Conservation (phyloP, 2,329 filamentous ascomycete genomes). For the Xylaria sp. region DNA sequence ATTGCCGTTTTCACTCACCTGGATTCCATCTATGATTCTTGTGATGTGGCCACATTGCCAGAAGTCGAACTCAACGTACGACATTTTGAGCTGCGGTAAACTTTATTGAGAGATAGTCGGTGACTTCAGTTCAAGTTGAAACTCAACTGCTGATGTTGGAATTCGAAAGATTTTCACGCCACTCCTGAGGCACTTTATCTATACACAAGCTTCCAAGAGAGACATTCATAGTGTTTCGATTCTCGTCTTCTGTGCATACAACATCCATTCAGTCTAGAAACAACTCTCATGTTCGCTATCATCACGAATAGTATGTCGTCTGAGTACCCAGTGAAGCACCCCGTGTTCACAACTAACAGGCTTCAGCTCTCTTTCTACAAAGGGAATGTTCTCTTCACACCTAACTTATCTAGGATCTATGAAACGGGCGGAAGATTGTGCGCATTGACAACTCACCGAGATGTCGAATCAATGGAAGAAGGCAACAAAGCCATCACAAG, state of each 20-base stretch:
- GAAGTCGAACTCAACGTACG: neutral
- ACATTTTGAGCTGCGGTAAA: neutral
- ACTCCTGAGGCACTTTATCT: neutral
- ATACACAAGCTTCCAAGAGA: neutral
- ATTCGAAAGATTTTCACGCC: neutral
- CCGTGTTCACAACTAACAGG: neutral
- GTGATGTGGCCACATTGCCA: slow-evolving; percentile 22
- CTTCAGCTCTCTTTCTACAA: neutral
- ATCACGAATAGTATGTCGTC: neutral
- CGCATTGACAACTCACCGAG: neutral
- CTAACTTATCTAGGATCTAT: too few species aligned
- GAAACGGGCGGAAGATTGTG: neutral
- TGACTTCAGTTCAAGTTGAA: neutral
- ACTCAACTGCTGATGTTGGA: neutral
- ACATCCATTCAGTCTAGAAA: neutral
- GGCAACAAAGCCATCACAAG: neutral
- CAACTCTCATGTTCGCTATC: neutral
- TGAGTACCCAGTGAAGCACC: too few species aligned
- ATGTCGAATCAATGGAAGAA: neutral
- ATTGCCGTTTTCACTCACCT: neutral
- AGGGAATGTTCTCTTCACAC: neutral
- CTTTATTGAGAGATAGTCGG: neutral
- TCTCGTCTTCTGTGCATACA: neutral
- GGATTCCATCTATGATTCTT: neutral
- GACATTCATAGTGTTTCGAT: neutral